These are phyloP conservation scores for Panellus pusillus DNA, from an alignment of 768 basidiomycete species.

Conservation along the genomic window DNA sequence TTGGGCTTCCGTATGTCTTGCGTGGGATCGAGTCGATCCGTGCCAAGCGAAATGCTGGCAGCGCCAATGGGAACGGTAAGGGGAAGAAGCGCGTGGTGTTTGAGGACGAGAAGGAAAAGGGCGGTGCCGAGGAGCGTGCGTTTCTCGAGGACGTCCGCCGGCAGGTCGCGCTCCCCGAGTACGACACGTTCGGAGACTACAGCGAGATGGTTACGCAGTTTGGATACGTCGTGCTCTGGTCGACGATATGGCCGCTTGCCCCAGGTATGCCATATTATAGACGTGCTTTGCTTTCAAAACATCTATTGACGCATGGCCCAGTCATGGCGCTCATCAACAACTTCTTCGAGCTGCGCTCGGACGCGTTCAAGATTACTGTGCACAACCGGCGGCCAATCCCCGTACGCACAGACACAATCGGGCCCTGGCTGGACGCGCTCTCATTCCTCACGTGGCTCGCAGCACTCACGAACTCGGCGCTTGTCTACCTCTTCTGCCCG, in stretches of 20 bases:
- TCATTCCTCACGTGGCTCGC: constrained; percentile 89
- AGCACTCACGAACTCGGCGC: constrained; percentile 83
- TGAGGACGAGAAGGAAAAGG: constrained; percentile 62
- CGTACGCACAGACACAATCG: constrained; percentile 85
- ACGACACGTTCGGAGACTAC: constrained; percentile 84
- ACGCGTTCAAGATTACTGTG: constrained; percentile 92
- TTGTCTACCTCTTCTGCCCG: constrained; percentile 82
- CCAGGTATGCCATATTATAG: constrained; percentile 48
- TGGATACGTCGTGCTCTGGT: constrained; percentile 91
- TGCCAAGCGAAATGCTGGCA: constrained; percentile 36
- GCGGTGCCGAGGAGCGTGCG: constrained; percentile 65
- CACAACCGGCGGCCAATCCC: constrained; percentile 86
- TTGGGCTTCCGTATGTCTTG: constrained; percentile 77
- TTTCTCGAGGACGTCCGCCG: constrained; percentile 78
- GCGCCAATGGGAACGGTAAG: constrained; percentile 28
- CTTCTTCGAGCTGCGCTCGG: constrained; percentile 85
- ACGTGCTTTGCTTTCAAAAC: neutral
- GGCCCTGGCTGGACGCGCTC: constrained; percentile 90
- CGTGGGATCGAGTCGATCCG: constrained; percentile 56
- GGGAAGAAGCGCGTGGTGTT: constrained; percentile 71
- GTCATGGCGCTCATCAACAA: constrained; percentile 92
- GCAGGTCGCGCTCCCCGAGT: constrained; percentile 79
- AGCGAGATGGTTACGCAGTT: constrained; percentile 97
- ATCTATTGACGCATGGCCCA: constrained; percentile 16
- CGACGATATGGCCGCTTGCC: constrained; percentile 90